Conservation (phyloP, 768 basidiomycete species). For the Porphyrellus cyaneotinctus region DNA sequence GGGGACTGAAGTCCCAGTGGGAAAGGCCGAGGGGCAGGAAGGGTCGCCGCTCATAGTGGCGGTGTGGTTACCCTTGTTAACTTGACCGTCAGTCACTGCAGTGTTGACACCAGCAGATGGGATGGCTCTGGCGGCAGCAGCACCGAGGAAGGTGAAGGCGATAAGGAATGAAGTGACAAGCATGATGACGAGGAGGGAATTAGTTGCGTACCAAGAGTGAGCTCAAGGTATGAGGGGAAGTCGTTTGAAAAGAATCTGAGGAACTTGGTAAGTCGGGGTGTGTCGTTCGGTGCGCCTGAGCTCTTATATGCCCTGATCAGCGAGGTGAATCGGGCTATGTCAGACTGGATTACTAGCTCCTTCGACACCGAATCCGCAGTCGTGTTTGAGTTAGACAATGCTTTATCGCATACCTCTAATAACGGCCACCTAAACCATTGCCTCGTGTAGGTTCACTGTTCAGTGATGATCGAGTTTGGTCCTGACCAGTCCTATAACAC, state of each 20-base stretch:
- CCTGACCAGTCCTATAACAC: too few species aligned
- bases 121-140: constrained; percentile 4
- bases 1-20: not conserved
- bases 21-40: not conserved
- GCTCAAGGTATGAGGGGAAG: not conserved
- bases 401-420: not conserved
- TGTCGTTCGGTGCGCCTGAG: not conserved
- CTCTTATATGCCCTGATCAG: constrained; percentile 8
- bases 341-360: not conserved
- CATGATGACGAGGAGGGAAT: constrained; percentile 5
- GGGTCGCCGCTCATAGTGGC: not conserved
- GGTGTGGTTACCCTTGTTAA: not conserved
- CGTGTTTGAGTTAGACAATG: not conserved
- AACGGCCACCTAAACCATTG: not conserved
- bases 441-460: not conserved
- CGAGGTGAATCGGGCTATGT: not conserved
- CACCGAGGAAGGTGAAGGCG: constrained; percentile 3
- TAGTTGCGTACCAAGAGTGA: not conserved
- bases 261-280: not conserved
- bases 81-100: too few species aligned
- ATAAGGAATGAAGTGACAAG: constrained; percentile 1
- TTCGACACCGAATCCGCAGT: constrained; percentile 6
- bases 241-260: not conserved
- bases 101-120: not conserved
- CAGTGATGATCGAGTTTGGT: too few species aligned